Conservation (phyloP, 495 filamentous ascomycete species). For the Tuber microsphaerosporum region DNA sequence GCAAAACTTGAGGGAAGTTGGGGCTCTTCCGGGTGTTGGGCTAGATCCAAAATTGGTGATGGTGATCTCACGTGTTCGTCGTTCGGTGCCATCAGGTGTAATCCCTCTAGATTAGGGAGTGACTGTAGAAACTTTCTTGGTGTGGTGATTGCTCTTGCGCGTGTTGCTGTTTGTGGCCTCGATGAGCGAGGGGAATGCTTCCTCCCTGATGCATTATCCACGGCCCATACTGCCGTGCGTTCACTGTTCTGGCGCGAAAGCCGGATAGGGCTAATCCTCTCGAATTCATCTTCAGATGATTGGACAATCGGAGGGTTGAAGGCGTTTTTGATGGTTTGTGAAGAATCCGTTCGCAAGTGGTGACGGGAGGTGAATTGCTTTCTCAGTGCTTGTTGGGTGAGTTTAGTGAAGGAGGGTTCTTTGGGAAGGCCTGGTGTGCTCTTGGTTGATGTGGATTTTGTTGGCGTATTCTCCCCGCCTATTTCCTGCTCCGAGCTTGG, state of each 20-base stretch:
- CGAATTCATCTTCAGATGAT: constrained; percentile 21
- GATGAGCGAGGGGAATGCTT: constrained; percentile 43
- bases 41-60: constrained; percentile 18
- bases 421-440: constrained; percentile 28
- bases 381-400: constrained; percentile 1
- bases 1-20: constrained; percentile 65
- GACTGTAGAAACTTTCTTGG: constrained; percentile 52
- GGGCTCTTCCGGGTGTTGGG: constrained; percentile 44
- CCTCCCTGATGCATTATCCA: constrained; percentile 48
- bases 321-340: constrained; percentile 59
- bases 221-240: constrained; percentile 46
- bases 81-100: constrained; percentile 43
- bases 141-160: constrained; percentile 52
- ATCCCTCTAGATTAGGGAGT: constrained; percentile 47
- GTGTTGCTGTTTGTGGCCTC: constrained; percentile 43
- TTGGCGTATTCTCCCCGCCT: constrained; percentile 33
- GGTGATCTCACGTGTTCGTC: constrained; percentile 38
- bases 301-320: constrained; percentile 52
- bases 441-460: neutral
- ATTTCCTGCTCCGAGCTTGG: constrained; percentile 12
- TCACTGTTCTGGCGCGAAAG: constrained; percentile 36
- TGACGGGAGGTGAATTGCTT: constrained; percentile 40
- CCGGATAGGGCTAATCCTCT: constrained; percentile 39
- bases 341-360: constrained; percentile 63
- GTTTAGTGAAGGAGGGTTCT: constrained; percentile 33